A percentile compares a stretch with the other conserved stretches of the same genome.
Evolutionary conservation across 306 rosid species (phyloP).

Genomic region (Carpinus fangiana): DNA sequence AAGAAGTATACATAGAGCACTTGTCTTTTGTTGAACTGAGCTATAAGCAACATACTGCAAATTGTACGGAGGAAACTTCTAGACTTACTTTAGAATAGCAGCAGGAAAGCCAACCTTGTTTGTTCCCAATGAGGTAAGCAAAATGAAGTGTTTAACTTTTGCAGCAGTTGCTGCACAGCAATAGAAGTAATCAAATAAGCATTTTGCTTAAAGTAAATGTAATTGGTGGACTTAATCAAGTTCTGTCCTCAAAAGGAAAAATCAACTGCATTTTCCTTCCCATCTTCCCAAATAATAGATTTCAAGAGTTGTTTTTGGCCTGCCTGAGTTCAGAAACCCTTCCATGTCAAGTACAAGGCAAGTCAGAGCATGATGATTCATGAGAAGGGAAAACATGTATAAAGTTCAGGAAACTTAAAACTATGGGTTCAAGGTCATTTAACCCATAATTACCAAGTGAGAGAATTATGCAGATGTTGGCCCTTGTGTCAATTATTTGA

Average conservation of each 20-base stretch:
- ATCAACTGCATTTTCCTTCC: neutral
- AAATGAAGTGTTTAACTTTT: constrained; percentile 72
- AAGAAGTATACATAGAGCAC: neutral
- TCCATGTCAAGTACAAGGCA: constrained; percentile 5
- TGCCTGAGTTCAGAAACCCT: constrained; percentile 5
- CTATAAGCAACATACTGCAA: constrained; percentile 24
- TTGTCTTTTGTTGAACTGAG: constrained; percentile 13
- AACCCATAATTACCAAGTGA: neutral
- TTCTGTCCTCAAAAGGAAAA: neutral
- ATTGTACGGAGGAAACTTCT: constrained; percentile 16
- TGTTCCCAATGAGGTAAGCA: constrained; percentile 94
- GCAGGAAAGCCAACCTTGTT: constrained; percentile 96
- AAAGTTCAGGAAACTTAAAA: neutral
- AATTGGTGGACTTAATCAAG: neutral
- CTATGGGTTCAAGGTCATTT: neutral
- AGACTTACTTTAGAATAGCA: constrained; percentile 87
- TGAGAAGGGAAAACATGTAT: neutral
- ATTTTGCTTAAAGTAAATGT: constrained; percentile 10
- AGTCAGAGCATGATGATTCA: constrained; percentile 5
- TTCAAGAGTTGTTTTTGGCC: neutral
- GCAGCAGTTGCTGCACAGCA: constrained; percentile 66
- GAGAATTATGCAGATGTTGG: neutral
- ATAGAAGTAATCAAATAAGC: constrained; percentile 17
- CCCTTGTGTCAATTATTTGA: neutral
- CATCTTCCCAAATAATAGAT: neutral